phyloP scores from a whole-genome alignment of 352 stramenopile species.

The Elongisporangium prolatum region DNA sequence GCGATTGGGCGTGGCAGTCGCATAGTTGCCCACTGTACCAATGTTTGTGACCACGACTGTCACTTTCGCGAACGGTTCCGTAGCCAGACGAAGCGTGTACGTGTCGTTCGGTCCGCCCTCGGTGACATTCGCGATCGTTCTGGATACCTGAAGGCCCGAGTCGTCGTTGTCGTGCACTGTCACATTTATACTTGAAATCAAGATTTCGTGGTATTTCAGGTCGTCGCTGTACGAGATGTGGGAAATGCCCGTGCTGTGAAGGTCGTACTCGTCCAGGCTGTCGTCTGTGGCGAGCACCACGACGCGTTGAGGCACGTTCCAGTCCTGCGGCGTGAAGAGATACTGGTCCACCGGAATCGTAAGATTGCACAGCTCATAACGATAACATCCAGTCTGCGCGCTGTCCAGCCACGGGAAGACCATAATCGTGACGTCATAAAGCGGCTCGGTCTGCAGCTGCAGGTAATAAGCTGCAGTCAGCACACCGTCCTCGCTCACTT shows the following conservation, averaged over 20 bases:
- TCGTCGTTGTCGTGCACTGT: slow-evolving; percentile 58
- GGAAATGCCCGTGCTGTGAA: slow-evolving; percentile 60
- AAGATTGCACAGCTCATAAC: slow-evolving; percentile 68
- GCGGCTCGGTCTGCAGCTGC: slow-evolving; percentile 52
- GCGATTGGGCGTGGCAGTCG: slow-evolving; percentile 17
- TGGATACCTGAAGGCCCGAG: slow-evolving; percentile 43
- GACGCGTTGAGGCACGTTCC: slow-evolving; percentile 57
- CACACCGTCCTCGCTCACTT: slow-evolving; percentile 52
- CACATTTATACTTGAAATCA: slow-evolving; percentile 59
- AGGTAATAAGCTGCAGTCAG: slow-evolving; percentile 41
- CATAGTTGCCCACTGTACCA: slow-evolving; percentile 39
- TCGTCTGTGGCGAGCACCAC: slow-evolving; percentile 57
- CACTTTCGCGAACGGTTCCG: slow-evolving; percentile 71
- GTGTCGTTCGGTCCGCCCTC: slow-evolving; percentile 38
- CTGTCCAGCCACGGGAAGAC: slow-evolving; percentile 62
- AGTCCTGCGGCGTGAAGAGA: slow-evolving; percentile 57
- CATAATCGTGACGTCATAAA: slow-evolving; percentile 53
- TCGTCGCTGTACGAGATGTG: slow-evolving; percentile 65
- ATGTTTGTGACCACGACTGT: slow-evolving; percentile 43
- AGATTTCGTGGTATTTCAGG: slow-evolving; percentile 56
- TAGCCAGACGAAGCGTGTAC: slow-evolving; percentile 49
- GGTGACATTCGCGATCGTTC: slow-evolving; percentile 29
- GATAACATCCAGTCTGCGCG: slow-evolving; percentile 59
- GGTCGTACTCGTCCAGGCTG: slow-evolving; percentile 58
- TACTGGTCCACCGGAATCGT: slow-evolving; percentile 48